phyloP scores from a whole-genome alignment of 139 green algal species.

The Astrephomene gubernaculifera region DNA sequence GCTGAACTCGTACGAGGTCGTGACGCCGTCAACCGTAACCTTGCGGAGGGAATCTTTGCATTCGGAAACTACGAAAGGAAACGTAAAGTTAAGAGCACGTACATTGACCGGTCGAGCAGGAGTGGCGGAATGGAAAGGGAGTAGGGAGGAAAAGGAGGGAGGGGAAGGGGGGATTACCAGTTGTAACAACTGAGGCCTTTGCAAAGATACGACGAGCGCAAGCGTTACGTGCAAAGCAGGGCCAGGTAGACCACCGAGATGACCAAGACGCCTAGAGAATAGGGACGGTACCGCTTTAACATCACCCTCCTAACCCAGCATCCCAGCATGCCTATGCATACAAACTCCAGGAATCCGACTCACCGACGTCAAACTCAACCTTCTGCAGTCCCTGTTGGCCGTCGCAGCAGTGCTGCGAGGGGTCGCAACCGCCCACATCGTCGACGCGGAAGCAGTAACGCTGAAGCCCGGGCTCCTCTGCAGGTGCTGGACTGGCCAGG shows the following conservation, averaged over 20 bases:
- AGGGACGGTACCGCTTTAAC: too few relatives aligned
- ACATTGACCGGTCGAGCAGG: not conserved
- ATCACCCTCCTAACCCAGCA: not conserved
- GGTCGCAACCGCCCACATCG: slow-evolving; percentile 2
- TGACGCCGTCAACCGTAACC: slow-evolving; percentile 16
- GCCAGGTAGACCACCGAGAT: not conserved
- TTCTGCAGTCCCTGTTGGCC: slow-evolving; percentile 20
- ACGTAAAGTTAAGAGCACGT: not conserved
- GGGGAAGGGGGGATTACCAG: not conserved
- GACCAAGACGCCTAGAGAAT: too few relatives aligned
- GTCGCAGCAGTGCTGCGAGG: slow-evolving; percentile 37
- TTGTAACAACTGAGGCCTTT: not conserved
- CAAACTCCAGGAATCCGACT: not conserved
- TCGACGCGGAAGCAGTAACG: slow-evolving; percentile 5
- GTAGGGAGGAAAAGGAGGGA: not conserved
- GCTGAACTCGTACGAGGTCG: slow-evolving; percentile 40
- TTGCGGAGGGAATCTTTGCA: slow-evolving; percentile 28
- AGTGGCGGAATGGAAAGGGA: not conserved
- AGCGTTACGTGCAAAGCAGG: not conserved
- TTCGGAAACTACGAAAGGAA: not conserved
- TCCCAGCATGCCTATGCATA: not conserved
- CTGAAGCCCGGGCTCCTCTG: not conserved
- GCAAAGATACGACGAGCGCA: not conserved
- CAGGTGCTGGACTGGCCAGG: not conserved
- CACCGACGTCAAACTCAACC: slow-evolving; percentile 44